Conservation (phyloP, 768 basidiomycete species). For the Chiua virens region DNA sequence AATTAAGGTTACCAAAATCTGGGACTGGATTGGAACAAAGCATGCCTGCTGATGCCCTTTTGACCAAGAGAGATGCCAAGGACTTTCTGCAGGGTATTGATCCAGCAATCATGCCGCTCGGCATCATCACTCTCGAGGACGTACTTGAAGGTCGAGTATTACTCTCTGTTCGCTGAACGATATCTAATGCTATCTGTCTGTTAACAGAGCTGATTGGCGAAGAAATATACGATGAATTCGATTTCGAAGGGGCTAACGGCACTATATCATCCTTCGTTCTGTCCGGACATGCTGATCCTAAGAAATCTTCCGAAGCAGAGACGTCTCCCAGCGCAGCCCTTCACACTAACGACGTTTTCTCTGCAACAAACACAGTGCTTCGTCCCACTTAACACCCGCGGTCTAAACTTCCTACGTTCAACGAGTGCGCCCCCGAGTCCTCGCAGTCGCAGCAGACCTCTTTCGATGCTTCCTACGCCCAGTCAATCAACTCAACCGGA, state of each 20-base stretch:
- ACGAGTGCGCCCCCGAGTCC: slow-evolving; percentile 60
- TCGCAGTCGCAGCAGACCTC: slow-evolving; percentile 25
- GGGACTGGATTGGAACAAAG: slow-evolving; percentile 67
- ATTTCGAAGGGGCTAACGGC: slow-evolving; percentile 71
- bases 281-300: slow-evolving; percentile 32
- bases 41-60: slow-evolving; percentile 86
- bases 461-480: slow-evolving; percentile 3
- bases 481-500: slow-evolving; percentile 1
- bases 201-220: slow-evolving; percentile 81
- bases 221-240: slow-evolving; percentile 92
- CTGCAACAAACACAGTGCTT: slow-evolving; percentile 27
- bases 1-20: slow-evolving; percentile 27
- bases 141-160: slow-evolving; percentile 72
- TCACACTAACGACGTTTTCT: slow-evolving; percentile 7
- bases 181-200: slow-evolving; percentile 4
- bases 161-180: neutral
- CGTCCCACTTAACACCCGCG: slow-evolving; percentile 46
- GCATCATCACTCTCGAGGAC: slow-evolving; percentile 92
- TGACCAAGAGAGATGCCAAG: slow-evolving; percentile 72
- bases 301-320: slow-evolving; percentile 28
- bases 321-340: slow-evolving; percentile 1
- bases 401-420: slow-evolving; percentile 52
- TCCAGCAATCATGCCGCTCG: slow-evolving; percentile 79
- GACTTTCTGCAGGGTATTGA: slow-evolving; percentile 85
- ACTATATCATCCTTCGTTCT: slow-evolving; percentile 44